Base-by-base conservation (phyloP, 1,139 yeast species). In the Protomyces inundatus region DNA sequence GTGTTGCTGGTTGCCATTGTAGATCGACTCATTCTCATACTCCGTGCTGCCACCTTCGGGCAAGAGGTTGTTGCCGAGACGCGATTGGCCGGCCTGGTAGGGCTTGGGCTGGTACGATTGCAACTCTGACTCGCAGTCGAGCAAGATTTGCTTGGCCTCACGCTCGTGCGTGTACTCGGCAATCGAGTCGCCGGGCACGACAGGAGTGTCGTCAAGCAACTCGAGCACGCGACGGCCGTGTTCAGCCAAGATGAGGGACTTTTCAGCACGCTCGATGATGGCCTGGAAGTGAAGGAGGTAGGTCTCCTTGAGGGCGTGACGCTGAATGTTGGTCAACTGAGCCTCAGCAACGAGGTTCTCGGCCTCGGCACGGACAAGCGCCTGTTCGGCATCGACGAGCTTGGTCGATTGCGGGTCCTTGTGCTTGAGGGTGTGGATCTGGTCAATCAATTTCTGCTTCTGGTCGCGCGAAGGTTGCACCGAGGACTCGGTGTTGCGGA, bases 311-410 rank as follows among this genome's bases (percentile, higher is more conserved):
- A 88, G 82, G 77, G 87, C 87, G 78, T 88, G 95, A 79, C 95
- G 84, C 69, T 95, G 88, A 72, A 88, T 87, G 77, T 88, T 88
- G 61, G 91, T 86, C 74, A 88, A 82, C 79, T 88, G 96, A 60
- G 95, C 95, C 79, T 88, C 95, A 63, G 95, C 96, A 73, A 88
- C 95, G 71, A 88, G 81, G 63, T 91, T 86, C 77, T 88, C 95
- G 66, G 95, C 95, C 78, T 88, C 95, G 55, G 95, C 95, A 78
- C 96, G 83, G 66, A 88, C 95, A 74, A 88, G 81, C 76, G 88
- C 95, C 77, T 88, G 95, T 78, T 88, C 95, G 75, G 87, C 82
- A 67, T 87, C 88, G 69, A 84, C 83, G 70, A 88, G 84, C 77
- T 87, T 87, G 73, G 93, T 88, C 53, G 90, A 85, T 75, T 85